Conservation (phyloP, 768 basidiomycete genomes). For the Mycena olivaceomarginata region DNA sequence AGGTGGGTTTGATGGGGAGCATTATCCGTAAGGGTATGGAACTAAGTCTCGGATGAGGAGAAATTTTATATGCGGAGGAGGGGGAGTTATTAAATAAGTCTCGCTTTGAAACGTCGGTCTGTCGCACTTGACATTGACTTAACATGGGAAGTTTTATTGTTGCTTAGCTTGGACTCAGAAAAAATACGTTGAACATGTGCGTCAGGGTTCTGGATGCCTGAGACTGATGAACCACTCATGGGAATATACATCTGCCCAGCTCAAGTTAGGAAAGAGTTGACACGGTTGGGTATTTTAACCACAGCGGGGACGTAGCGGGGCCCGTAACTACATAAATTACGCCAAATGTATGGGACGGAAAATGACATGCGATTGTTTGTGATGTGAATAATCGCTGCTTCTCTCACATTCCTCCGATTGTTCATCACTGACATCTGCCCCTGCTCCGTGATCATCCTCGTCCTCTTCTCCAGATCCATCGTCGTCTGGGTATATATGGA, state of each 20-base stretch:
- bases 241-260: neutral
- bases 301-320: neutral
- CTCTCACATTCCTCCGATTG: neutral
- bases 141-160: neutral
- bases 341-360: neutral
- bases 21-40: neutral
- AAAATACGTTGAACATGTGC: neutral
- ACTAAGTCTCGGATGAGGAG: neutral
- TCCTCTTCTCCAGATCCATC: neutral
- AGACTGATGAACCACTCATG: neutral
- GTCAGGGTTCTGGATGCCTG: neutral
- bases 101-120: neutral
- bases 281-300: neutral
- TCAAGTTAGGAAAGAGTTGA: neutral
- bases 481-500: neutral
- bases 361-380: neutral
- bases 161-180: neutral
- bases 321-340: neutral
- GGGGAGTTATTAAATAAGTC: neutral
- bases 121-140: slow-evolving; percentile 1
- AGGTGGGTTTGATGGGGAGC: neutral
- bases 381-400: neutral
- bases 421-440: neutral
- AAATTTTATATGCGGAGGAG: neutral
- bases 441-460: neutral